Evolutionary conservation across 805 yeast species (phyloP), one percentile per base, ranked within the genome.

Genomic region (Metahyphopichia silvanorum): DNA sequence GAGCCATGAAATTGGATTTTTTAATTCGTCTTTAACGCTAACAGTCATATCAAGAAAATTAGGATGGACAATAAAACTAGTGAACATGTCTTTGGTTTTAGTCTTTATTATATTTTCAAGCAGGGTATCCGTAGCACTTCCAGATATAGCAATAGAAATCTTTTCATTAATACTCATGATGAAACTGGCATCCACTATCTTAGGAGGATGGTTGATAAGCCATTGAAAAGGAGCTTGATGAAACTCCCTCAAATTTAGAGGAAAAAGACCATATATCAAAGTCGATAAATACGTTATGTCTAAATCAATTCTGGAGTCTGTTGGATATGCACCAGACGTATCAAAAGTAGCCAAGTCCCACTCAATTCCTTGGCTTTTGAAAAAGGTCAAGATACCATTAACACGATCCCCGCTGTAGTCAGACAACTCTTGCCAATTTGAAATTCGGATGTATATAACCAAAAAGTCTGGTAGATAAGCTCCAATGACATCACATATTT

Each of bases 231-330:
- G 77, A 26, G 55, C 50, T 14, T 63, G 56, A 13, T 68, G 40
- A 43, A 74, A 78, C 5, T 49, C 42, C 16, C 67, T 43, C 4
- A 77, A 53, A 39, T 73, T 73, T 15, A 65, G 48, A 0, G 86
- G 85, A 38, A 66, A 79, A 9, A 79, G 48, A 0, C 82, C 85
- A 41, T 80, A 80, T 1, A 79, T 46, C 16, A 76, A 52, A 1
- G 76, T 66, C 32, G 66, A 66, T n/a, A 76, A 47, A 27, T 66
- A 55, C 30, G 49, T 52, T 27, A 57, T 38, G 31, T 60, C 51
- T 24, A 55, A 43, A 14, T 46, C 44, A 15, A 49, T 40, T 16
- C 43, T 44, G 10, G 63, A 55, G 17, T 21, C 39, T 21, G 39
- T 33, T 2, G 36, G 24, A 15, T 24, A 30, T 33, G 31, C 35